Base-by-base conservation (phyloP, 2,329 filamentous ascomycete genomes). In the Cladorrhinum sp. region DNA sequence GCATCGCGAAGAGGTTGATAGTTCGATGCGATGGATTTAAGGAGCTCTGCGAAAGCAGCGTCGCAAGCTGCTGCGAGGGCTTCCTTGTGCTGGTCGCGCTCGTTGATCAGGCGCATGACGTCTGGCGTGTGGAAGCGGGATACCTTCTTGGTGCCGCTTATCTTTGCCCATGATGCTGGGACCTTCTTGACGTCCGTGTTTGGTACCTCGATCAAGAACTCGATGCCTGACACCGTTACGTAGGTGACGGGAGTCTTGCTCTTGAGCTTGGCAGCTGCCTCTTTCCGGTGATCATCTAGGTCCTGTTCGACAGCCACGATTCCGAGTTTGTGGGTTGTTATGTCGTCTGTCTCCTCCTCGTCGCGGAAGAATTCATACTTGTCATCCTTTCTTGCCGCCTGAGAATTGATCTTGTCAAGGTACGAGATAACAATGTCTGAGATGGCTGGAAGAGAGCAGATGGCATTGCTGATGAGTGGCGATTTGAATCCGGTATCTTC, bases 111-210 rank as follows among this genome's bases (percentile, higher is more conserved):
- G 63, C 86, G 86, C 54, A 96, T 82, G 23, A 97, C 91, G 68
- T 96, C 89, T 3, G 95, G 95, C 0, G 95, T 95, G 75, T 99
- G 95, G 74, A 98, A 99, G 61, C 95, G 88, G 0, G 92, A 93
- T 4, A 93, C 78, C 69, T 91, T 92, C 74, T 98, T 98, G 6
- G 95, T 99, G 55, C 94, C 93, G 60, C 90, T 96, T 69, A 98
- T 91, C 75, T 99, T 98, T 65, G 85, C 82, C 95, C 95, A 99
- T 0, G 91, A 96, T 3, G 95, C 94, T 0, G 95, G 95, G 0
- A 99, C 92, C 60, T 88, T 86, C 72, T 92, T 95, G 62, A 97
- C 82, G 58, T 91, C 85, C 1, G 82, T 74, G 73, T 96, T 97
- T 66, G 90, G 83, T 5, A 99, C 89, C 75, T 98, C 95, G 69